These are phyloP conservation scores for Akanthomyces muscarius DNA, from an alignment of 2,329 filamentous ascomycete genomes.

Conservation along the genomic window DNA sequence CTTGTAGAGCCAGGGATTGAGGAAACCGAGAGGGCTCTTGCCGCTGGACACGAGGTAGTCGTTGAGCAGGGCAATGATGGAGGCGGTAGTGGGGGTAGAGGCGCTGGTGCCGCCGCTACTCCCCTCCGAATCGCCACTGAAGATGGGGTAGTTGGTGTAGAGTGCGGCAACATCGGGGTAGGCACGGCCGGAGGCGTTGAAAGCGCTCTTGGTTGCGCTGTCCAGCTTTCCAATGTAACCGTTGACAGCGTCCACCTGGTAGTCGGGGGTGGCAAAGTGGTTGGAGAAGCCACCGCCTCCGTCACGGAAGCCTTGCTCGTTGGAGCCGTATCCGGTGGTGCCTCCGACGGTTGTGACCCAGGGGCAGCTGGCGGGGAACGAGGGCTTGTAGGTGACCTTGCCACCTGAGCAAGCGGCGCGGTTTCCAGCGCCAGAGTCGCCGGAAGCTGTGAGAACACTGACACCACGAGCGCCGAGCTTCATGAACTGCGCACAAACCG, in stretches of 20 bases:
- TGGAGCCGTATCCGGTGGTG: conserved; percentile 8
- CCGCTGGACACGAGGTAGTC: conserved; percentile 36
- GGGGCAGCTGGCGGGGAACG: conserved; percentile 16
- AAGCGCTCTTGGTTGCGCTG: not conserved
- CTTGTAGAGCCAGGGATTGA: conserved; percentile 40
- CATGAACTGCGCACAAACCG: conserved; percentile 15
- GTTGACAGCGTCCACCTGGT: conserved; percentile 10
- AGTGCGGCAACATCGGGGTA: conserved; percentile 12
- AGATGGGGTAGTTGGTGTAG: conserved; percentile 12
- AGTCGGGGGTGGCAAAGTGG: conserved; percentile 12
- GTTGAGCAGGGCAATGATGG: conserved; percentile 41
- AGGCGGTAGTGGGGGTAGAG: conserved; percentile 38
- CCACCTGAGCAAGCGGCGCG: not conserved
- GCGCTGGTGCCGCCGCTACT: conserved; percentile 28
- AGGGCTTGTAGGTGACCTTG: not conserved
- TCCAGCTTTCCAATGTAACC: conserved; percentile 1
- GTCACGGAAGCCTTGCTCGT: conserved; percentile 7
- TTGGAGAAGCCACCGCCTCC: conserved; percentile 17
- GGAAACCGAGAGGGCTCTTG: conserved; percentile 38
- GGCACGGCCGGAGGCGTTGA: conserved; percentile 16
- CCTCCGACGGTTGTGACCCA: conserved; percentile 16
- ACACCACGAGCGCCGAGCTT: conserved; percentile 16
- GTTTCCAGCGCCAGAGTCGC: conserved; percentile 14
- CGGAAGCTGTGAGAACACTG: conserved; percentile 9
- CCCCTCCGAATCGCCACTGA: not conserved